Evolutionary conservation across 306 rosid genomes (phyloP), one percentile per base, ranked within the genome.

Genomic region (Rosa persica): DNA sequence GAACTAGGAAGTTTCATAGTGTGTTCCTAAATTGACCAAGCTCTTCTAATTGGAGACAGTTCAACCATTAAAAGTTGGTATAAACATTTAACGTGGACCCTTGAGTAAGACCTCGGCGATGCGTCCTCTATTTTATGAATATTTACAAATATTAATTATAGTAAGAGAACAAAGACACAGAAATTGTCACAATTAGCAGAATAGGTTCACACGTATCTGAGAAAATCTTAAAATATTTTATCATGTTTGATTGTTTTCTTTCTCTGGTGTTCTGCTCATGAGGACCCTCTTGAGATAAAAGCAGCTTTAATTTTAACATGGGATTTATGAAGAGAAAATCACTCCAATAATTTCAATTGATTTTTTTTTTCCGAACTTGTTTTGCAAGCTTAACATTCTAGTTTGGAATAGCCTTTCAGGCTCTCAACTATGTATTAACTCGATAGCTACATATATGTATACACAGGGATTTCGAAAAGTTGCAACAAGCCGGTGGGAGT

Each of bases 401-500:
- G 8, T 52, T 52, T 6, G 60, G 23, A 52, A 5, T 52, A 52
- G 5, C 10, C 20, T 5, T 2, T 17, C 22, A 4, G 6, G 36
- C 36, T 30, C 54, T 48, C 54, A 48, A 48, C 15, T 12, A 48
- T 48, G 54, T 48, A 12, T 20, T 55, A 8, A 55, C 27, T 12
- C 27, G 1, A 55, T 20, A n/a, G 11, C 34, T 58, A 22, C 6
- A 22, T n/a, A n/a, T n/a, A 22, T 8, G n/a, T n/a, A n/a, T 61
- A 13, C n/a, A 5, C 22, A 64, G 98, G 98, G 98, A 2, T 95
- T 95, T 60, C 97, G 93, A 5, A 95, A 95, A 77, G 85, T 93
- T 76, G 87, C 91, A 39, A 88, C 96, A 58, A 91, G 76, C 76
- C 76, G 98, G 67, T 95, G 98, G 98, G 98, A 95, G 79, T 95